phyloP scores from a whole-genome alignment of 306 rosid genomes.

The Trifolium fragiferum region DNA sequence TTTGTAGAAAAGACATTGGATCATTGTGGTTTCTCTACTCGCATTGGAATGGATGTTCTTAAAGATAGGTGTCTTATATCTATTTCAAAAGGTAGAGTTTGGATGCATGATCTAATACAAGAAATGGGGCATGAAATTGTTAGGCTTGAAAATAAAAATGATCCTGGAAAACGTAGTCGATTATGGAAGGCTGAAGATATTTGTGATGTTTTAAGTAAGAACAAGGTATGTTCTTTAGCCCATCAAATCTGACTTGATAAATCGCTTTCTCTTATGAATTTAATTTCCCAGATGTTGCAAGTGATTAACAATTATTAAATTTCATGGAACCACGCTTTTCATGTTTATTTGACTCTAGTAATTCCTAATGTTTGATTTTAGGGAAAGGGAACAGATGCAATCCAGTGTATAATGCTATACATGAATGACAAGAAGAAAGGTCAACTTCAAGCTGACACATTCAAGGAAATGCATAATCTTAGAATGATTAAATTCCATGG shows the following conservation, averaged over 20 bases:
- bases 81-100: not conserved
- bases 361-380: not conserved
- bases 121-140: too few relatives aligned
- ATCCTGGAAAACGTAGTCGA: slow-evolving; percentile 47
- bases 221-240: slow-evolving; percentile 15
- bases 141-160: too few relatives aligned
- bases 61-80: too few relatives aligned
- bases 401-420: slow-evolving; percentile 31
- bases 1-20: not conserved
- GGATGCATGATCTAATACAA: not conserved
- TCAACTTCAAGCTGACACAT: not conserved
- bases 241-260: not conserved
- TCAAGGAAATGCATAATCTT: slow-evolving; percentile 40
- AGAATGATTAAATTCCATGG: slow-evolving; percentile 17
- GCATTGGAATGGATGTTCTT: slow-evolving; percentile 31
- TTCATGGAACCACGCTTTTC: not conserved
- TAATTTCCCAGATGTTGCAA: not conserved
- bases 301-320: not conserved
- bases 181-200: slow-evolving; percentile 33
- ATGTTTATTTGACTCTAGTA: not conserved
- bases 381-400: too few relatives aligned
- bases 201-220: slow-evolving; percentile 15
- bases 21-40: slow-evolving; percentile 22
- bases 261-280: not conserved
- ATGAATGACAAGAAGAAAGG: not conserved